Conservation (phyloP, 805 yeast genomes). For the Cyberlindnera petersonii region DNA sequence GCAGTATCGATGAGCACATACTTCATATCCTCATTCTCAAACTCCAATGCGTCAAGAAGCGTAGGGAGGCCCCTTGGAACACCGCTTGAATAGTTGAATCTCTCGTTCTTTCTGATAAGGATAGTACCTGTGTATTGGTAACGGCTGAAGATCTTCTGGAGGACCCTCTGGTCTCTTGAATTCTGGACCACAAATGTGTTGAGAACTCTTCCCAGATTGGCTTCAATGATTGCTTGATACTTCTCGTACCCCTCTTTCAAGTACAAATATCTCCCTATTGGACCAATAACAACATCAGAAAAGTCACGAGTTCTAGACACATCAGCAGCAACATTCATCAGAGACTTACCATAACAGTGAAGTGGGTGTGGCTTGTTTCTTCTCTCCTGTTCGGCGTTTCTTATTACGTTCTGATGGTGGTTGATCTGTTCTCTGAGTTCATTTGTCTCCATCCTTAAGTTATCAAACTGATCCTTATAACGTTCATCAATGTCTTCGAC, state of each 20-base stretch:
- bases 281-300: conserved; percentile 66
- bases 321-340: conserved; percentile 5
- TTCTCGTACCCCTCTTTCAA: conserved; percentile 49
- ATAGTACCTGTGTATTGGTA: conserved; percentile 37
- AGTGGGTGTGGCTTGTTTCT: conserved; percentile 15
- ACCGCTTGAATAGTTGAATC: conserved; percentile 47
- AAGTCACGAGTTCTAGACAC: conserved; percentile 32
- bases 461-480: conserved; percentile 7
- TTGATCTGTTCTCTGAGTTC: conserved; percentile 11
- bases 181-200: conserved; percentile 66
- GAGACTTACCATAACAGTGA: background rate
- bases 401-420: conserved; percentile 1
- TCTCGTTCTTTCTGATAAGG: conserved; percentile 51
- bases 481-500: conserved; percentile 1
- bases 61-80: conserved; percentile 44
- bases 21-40: conserved; percentile 50
- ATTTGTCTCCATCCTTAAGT: conserved; percentile 5
- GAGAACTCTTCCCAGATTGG: conserved; percentile 44
- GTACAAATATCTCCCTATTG: conserved; percentile 61
- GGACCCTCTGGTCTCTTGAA: conserved; percentile 49
- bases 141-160: conserved; percentile 34
- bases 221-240: conserved; percentile 64
- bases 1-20: conserved; percentile 62
- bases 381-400: background rate
- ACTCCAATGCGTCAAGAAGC: conserved; percentile 56